phyloP scores from a whole-genome alignment of 495 filamentous ascomycete species.

The Xanthoparmelia taractica region DNA sequence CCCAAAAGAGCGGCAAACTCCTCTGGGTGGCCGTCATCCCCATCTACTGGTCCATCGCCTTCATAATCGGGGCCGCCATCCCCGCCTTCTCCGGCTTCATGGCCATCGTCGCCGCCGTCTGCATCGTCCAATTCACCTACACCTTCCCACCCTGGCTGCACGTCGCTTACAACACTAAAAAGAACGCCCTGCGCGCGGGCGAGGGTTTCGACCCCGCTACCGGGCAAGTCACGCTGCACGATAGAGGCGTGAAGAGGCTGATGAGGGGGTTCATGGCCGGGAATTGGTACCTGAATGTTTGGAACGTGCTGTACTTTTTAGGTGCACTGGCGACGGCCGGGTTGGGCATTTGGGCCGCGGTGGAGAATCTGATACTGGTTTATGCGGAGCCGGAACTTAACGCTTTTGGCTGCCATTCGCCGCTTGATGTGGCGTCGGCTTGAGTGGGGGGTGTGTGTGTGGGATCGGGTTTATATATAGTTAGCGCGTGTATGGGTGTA shows the following conservation, averaged over 20 bases:
- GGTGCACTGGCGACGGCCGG: slow-evolving; percentile 34
- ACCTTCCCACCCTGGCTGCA: slow-evolving; percentile 42
- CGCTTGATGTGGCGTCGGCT: slow-evolving; percentile 16
- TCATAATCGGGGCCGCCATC: slow-evolving; percentile 45
- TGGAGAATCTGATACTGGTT: slow-evolving; percentile 16
- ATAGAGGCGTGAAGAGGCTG: slow-evolving; percentile 32
- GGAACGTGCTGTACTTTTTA: slow-evolving; percentile 36
- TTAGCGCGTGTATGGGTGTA: neutral
- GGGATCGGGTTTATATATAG: too few species aligned
- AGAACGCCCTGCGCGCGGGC: slow-evolving; percentile 35
- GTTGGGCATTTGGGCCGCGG: slow-evolving; percentile 31
- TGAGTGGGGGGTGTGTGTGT: too few species aligned
- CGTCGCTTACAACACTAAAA: slow-evolving; percentile 40
- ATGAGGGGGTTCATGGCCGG: slow-evolving; percentile 36
- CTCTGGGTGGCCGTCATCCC: slow-evolving; percentile 47
- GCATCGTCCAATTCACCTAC: slow-evolving; percentile 44
- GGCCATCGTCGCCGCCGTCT: slow-evolving; percentile 40
- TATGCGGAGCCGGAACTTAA: slow-evolving; percentile 16
- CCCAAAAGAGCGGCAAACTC: slow-evolving; percentile 41
- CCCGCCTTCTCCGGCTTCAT: slow-evolving; percentile 41
- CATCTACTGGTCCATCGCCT: slow-evolving; percentile 50
- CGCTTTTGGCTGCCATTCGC: slow-evolving; percentile 16
- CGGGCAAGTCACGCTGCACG: slow-evolving; percentile 30
- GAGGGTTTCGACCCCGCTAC: slow-evolving; percentile 43
- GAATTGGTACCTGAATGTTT: slow-evolving; percentile 31